phyloP scores from a whole-genome alignment of 2,329 filamentous ascomycete genomes.

The Cladosporium sp. region DNA sequence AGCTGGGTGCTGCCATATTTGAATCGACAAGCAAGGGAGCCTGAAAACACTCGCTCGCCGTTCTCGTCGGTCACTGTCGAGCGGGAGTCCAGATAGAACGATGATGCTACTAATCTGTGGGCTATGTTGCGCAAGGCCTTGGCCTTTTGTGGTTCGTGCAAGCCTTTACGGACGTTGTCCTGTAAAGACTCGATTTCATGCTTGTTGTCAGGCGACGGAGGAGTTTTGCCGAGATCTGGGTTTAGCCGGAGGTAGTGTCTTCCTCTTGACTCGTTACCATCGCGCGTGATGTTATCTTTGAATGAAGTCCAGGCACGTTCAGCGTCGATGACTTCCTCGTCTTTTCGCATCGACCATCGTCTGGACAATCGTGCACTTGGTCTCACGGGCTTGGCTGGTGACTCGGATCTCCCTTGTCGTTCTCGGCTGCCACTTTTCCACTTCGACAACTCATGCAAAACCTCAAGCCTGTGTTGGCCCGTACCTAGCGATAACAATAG shows the following conservation, averaged over 20 bases:
- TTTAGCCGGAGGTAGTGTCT: conserved; percentile 27
- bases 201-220: conserved; percentile 33
- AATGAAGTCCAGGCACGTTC: conserved; percentile 35
- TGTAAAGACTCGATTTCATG: conserved; percentile 30
- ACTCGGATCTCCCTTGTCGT: not conserved
- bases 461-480: conserved; percentile 28
- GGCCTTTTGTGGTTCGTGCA: conserved; percentile 23
- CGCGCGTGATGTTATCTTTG: conserved; percentile 6
- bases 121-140: conserved; percentile 28
- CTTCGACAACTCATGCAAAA: not conserved
- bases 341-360: not conserved
- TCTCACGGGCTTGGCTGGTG: not conserved
- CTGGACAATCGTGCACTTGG: conserved; percentile 1
- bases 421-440: not conserved
- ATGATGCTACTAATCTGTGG: conserved; percentile 34
- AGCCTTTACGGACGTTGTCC: conserved; percentile 27
- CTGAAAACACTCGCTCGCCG: conserved; percentile 29
- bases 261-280: conserved; percentile 8
- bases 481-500: conserved; percentile 33
- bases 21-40: conserved; percentile 32
- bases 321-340: conserved; percentile 25
- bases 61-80: conserved; percentile 29
- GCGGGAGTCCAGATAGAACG: conserved; percentile 35
- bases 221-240: conserved; percentile 17
- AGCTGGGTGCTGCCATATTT: conserved; percentile 31